Evolutionary conservation across 2,329 filamentous ascomycete species (phyloP).

Genomic region (Claviceps purpurea): DNA sequence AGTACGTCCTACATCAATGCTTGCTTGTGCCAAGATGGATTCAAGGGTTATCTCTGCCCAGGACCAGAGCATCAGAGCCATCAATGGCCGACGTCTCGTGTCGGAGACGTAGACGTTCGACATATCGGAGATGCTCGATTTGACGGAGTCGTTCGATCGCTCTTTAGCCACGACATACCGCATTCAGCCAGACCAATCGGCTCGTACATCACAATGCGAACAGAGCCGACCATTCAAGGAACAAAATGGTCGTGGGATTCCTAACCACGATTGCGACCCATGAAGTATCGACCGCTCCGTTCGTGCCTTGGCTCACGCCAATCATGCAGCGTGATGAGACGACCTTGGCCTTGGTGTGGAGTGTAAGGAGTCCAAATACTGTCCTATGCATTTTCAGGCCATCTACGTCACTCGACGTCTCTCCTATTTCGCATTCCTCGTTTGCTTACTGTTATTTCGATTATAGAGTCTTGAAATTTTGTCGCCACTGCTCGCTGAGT

Average conservation of each 20-base stretch:
- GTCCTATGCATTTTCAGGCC: not conserved
- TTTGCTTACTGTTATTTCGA: no score
- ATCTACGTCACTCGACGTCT: not conserved
- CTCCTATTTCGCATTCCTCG: not conserved
- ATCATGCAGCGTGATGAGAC: not conserved
- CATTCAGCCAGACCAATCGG: not conserved
- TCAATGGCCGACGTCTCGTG: not conserved
- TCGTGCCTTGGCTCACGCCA: not conserved
- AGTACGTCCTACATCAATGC: no score
- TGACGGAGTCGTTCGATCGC: not conserved
- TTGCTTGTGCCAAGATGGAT: no score
- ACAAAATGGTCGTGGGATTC: not conserved
- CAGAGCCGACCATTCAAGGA: not conserved
- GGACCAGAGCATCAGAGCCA: not conserved
- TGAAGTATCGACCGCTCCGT: not conserved
- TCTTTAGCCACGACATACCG: not conserved
- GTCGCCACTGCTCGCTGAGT: no score
- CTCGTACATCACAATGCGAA: not conserved
- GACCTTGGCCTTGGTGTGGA: not conserved
- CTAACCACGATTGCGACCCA: not conserved
- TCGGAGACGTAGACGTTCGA: no score
- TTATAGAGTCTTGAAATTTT: no score
- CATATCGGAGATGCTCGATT: no score
- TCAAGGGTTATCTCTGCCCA: no score
- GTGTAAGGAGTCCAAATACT: not conserved